Conservation (phyloP, 805 yeast species). For the Metschnikowia hibisci region DNA sequence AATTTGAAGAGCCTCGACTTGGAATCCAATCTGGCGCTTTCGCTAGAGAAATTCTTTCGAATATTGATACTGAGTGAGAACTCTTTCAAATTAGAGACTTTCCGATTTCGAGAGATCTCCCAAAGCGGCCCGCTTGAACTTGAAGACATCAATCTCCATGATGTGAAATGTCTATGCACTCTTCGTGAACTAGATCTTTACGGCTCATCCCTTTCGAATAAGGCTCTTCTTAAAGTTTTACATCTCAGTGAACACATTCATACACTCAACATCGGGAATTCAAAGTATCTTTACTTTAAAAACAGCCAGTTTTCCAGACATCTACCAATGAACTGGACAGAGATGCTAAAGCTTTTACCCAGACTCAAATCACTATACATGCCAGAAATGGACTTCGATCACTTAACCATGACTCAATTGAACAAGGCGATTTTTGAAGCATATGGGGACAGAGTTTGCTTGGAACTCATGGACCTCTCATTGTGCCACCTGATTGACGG, state of each 20-base stretch:
- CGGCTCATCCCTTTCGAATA: constrained; percentile 11
- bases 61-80: constrained; percentile 29
- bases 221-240: constrained; percentile 14
- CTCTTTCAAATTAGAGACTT: constrained; percentile 20
- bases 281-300: constrained; percentile 11
- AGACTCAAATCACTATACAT: constrained; percentile 22
- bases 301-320: constrained; percentile 12
- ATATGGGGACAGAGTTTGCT: constrained; percentile 16
- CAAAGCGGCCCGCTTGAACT: constrained; percentile 22
- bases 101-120: constrained; percentile 30
- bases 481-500: constrained; percentile 34
- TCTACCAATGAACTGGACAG: constrained; percentile 9
- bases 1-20: constrained; percentile 23
- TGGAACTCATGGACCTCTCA: constrained; percentile 34
- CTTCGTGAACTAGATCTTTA: constrained; percentile 30
- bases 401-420: constrained; percentile 29
- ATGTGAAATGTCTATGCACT: constrained; percentile 22
- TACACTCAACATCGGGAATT: constrained; percentile 15
- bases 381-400: constrained; percentile 36
- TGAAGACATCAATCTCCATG: constrained; percentile 23
- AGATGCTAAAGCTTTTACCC: constrained; percentile 18
- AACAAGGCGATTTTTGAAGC: constrained; percentile 22
- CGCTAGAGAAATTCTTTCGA: constrained; percentile 26
- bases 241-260: constrained; percentile 8
- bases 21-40: constrained; percentile 32